Percentiles rank a stretch among this genome's conserved stretches.
phyloP scores from a whole-genome alignment of 176 grass and related monocot species.

The Carex cristatella region DNA sequence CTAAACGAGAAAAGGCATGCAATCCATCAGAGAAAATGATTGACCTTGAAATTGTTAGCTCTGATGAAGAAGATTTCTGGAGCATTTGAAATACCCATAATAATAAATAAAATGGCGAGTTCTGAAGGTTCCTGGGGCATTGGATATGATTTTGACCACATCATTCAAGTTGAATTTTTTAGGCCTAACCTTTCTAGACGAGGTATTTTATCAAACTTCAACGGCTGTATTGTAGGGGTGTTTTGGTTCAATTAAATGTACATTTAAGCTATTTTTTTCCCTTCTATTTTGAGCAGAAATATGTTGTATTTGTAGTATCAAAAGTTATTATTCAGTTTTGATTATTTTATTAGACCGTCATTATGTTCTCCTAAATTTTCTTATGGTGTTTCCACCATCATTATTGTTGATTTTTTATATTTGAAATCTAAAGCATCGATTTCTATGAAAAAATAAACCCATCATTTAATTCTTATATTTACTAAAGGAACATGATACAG shows the following conservation, averaged over 20 bases:
- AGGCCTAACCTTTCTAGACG: neutral
- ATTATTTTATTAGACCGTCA: neutral
- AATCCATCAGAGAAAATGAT: conserved; percentile 42
- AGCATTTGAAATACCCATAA: neutral
- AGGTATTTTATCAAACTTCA: neutral
- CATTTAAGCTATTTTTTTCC: neutral
- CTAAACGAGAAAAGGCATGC: conserved; percentile 44
- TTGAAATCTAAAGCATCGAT: too few relatives aligned
- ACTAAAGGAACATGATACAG: too few relatives aligned
- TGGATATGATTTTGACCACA: neutral
- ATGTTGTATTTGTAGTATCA: neutral
- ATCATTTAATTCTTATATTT: too few relatives aligned
- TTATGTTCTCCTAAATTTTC: too few relatives aligned
- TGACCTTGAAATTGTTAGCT: conserved; percentile 74
- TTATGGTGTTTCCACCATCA: too few relatives aligned
- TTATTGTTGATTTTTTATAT: too few relatives aligned
- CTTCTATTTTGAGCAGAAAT: neutral
- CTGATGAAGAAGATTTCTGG: conserved; percentile 56
- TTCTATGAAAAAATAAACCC: too few relatives aligned
- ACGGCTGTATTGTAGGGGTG: neutral
- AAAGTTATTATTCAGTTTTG: neutral
- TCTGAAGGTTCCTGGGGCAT: neutral
- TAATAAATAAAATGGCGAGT: neutral
- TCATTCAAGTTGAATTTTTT: neutral
- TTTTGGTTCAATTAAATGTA: neutral